phyloP scores from a whole-genome alignment of 164 flowering plant species.

The Vitis rupestris region DNA sequence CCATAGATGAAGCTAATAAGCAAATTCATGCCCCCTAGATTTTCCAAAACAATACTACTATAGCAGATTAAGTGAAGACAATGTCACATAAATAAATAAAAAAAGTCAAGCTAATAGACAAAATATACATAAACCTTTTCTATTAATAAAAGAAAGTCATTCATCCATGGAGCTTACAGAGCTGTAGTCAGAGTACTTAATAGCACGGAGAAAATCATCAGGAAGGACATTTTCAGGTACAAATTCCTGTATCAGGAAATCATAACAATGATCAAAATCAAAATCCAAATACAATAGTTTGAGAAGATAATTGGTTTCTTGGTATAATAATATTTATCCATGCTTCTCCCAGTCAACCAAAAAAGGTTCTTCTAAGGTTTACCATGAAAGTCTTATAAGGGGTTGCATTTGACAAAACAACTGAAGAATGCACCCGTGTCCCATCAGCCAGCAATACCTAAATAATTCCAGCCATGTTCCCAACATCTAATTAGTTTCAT shows the following conservation, averaged over 20 bases:
- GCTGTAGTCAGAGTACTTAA: slow-evolving; percentile 75
- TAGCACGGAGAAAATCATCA: slow-evolving; percentile 56
- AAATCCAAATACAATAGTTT: background rate
- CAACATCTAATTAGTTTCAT: slow-evolving; percentile 17
- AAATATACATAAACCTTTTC: too few species aligned
- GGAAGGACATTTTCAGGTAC: slow-evolving; percentile 73
- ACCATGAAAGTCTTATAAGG: slow-evolving; percentile 91
- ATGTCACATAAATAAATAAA: too few species aligned
- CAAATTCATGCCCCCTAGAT: too few species aligned
- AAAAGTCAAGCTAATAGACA: too few species aligned
- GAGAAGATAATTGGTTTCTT: background rate
- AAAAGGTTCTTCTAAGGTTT: slow-evolving; percentile 8
- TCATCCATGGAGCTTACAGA: slow-evolving; percentile 58
- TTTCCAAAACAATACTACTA: too few species aligned
- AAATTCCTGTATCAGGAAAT: slow-evolving; percentile 57
- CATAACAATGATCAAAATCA: background rate
- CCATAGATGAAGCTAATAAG: too few species aligned
- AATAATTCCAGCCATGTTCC: slow-evolving; percentile 16
- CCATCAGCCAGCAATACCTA: slow-evolving; percentile 87
- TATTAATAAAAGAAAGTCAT: background rate
- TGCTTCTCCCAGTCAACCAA: background rate
- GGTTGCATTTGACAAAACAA: slow-evolving; percentile 91
- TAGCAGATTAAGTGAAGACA: too few species aligned
- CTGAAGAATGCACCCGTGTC: slow-evolving; percentile 57
- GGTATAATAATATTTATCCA: background rate